A percentile compares a stretch with the other conserved stretches of the same genome.
These are phyloP conservation scores for Penicillium coffeae DNA, from an alignment of 495 filamentous ascomycete species.

Conservation along the genomic window DNA sequence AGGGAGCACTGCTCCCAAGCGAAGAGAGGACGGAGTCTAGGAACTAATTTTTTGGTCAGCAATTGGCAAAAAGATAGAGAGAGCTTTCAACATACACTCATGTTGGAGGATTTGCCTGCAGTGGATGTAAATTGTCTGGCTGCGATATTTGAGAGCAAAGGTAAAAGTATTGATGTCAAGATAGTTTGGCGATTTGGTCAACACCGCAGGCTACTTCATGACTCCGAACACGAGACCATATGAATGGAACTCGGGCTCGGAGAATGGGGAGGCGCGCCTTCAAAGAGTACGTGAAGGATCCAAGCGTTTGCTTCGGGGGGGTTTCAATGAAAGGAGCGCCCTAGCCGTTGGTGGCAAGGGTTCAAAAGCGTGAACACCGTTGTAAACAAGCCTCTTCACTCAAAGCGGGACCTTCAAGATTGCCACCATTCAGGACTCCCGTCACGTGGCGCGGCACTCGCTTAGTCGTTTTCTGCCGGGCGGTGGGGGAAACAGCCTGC, in stretches of 20 bases:
- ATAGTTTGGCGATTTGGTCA: conserved; percentile 44
- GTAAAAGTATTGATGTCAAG: too few species aligned
- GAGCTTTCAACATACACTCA: conserved; percentile 43
- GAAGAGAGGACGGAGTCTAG: conserved; percentile 57
- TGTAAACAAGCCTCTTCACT: too few species aligned
- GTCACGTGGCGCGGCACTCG: conserved; percentile 38
- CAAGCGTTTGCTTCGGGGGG: neutral
- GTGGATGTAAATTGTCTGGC: too few species aligned
- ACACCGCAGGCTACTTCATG: conserved; percentile 42
- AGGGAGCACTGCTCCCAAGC: conserved; percentile 44
- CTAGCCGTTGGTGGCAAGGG: too few species aligned
- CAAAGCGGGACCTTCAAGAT: conserved; percentile 6
- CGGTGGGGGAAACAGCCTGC: conserved; percentile 35
- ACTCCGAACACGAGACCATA: conserved; percentile 34
- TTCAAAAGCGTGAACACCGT: too few species aligned
- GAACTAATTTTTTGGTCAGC: conserved; percentile 41
- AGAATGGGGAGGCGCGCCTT: neutral
- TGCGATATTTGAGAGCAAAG: too few species aligned
- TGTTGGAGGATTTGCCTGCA: conserved; percentile 16
- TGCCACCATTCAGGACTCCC: conserved; percentile 3
- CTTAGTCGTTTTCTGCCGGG: conserved; percentile 32
- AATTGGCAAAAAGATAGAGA: neutral
- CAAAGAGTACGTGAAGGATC: neutral
- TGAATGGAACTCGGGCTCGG: conserved; percentile 17
- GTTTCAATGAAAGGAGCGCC: neutral